These are phyloP conservation scores for Nakataea oryzae DNA, from an alignment of 2,329 filamentous ascomycete species.

Conservation along the genomic window DNA sequence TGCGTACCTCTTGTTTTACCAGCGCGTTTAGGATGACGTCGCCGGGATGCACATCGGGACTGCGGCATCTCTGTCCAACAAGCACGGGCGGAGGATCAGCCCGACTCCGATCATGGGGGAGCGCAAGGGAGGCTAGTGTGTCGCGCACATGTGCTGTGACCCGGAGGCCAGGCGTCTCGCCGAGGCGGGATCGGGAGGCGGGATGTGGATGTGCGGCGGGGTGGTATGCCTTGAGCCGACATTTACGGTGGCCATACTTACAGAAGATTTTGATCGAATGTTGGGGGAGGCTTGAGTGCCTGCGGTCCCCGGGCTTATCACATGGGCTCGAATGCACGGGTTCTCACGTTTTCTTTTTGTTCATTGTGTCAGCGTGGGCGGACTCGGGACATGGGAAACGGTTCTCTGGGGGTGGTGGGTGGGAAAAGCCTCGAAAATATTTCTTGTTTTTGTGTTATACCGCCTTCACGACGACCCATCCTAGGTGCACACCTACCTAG, in stretches of 20 bases:
- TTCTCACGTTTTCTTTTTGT: background rate
- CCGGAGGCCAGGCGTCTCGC: background rate
- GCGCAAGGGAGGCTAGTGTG: background rate
- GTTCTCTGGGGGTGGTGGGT: background rate
- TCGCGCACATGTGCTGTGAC: background rate
- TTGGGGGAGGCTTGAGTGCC: background rate
- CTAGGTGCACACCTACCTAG: background rate
- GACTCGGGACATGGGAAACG: background rate
- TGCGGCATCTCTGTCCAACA: background rate
- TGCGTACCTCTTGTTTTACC: constrained; percentile 93
- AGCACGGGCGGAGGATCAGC: background rate
- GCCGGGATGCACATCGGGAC: background rate
- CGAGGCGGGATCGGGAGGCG: no score
- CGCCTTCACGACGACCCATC: background rate
- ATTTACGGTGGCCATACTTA: background rate
- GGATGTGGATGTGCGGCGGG: background rate
- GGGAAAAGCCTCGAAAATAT: background rate
- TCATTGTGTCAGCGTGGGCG: background rate
- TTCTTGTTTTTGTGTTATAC: background rate
- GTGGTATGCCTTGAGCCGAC: background rate
- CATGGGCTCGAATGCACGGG: background rate
- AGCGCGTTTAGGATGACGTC: constrained; percentile 46
- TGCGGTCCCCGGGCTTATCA: background rate
- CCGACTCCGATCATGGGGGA: background rate
- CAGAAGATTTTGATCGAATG: background rate